A percentile compares a stretch with the other conserved stretches of the same genome.
Evolutionary conservation across 371 early-diverging fungal species (phyloP).

Genomic region (Rhizopus arrhizus): DNA sequence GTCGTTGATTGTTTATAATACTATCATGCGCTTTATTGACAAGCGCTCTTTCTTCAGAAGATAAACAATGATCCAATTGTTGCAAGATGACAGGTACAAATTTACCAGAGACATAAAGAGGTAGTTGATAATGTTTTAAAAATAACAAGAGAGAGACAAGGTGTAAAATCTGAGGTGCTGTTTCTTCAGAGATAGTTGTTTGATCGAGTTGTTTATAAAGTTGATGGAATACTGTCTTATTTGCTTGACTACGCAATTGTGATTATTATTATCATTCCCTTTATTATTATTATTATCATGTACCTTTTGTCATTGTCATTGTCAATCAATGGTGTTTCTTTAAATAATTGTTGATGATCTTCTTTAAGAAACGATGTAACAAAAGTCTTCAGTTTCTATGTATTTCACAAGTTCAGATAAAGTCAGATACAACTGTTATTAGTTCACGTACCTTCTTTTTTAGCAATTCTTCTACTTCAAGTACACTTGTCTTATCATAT

Average conservation of each 20-base stretch:
- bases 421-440: neutral
- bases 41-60: conserved; percentile 3
- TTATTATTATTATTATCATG: conserved; percentile 1
- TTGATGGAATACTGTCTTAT: conserved; percentile 8
- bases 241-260: conserved; percentile 7
- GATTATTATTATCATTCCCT: neutral
- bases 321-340: neutral
- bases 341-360: conserved; percentile 13
- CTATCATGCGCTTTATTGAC: conserved; percentile 8
- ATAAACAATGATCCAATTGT: conserved; percentile 6
- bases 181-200: neutral
- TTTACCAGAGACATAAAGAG: conserved; percentile 30
- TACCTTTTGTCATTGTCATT: neutral
- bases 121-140: conserved; percentile 9
- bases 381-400: conserved; percentile 10
- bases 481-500: conserved; percentile 21
- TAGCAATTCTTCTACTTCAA: conserved; percentile 14
- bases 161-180: conserved; percentile 24
- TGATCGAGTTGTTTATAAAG: conserved; percentile 18
- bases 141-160: conserved; percentile 20
- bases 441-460: conserved; percentile 16
- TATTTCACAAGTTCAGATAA: neutral
- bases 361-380: conserved; percentile 5
- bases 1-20: conserved; percentile 13
- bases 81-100: conserved; percentile 25